Evolutionary conservation across 2,329 filamentous ascomycete species (phyloP), one percentile per base, ranked within the genome.

Genomic region (Scedosporium boydii): DNA sequence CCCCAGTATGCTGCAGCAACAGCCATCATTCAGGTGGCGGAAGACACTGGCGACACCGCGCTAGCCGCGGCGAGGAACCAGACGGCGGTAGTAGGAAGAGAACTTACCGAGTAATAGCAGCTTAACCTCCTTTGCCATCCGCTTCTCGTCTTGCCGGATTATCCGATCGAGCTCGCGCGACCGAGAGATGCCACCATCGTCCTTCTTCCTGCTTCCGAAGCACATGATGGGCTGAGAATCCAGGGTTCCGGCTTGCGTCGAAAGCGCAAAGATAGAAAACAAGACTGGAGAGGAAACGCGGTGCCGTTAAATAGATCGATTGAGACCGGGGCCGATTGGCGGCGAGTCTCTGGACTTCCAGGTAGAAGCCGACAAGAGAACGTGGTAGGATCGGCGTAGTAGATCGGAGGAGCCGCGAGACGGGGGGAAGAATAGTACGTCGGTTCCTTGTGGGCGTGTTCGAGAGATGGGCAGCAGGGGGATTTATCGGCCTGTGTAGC

Each of bases 91-190:
- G 41, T 29, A 51, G 57, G 60, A 59, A 23, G 48, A 58, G 65
- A 64, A 75, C 85, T 67, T 82, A 97, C 93, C 93, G 66, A 99
- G 82, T 68, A 99, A 81, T 68, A 99, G 79, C 66, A 99, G 87
- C 82, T 98, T 99, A 71, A 98, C 91, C 72, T 96, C 93, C 72
- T 88, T 89, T 63, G 88, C 80, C 81, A 95, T 82, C 68, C 83
- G 83, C 83, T 95, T 96, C 79, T 93, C 91, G 78, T 98, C 95
- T 69, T 87, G 84, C 65, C 90, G 88, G 69, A 99, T 85, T 70
- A 85, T 79, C 76, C 89, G 90, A 73, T 99, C 95, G 69, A 99
- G 92, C 74, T 95, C 91, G 73, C 84, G 80, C 64, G 85, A 87
- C 69, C 83, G 84, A 65, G 80, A 77, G 27, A 73, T 74, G 67